Conservation (phyloP, 2,329 filamentous ascomycete species). For the Penicillium sp. region DNA sequence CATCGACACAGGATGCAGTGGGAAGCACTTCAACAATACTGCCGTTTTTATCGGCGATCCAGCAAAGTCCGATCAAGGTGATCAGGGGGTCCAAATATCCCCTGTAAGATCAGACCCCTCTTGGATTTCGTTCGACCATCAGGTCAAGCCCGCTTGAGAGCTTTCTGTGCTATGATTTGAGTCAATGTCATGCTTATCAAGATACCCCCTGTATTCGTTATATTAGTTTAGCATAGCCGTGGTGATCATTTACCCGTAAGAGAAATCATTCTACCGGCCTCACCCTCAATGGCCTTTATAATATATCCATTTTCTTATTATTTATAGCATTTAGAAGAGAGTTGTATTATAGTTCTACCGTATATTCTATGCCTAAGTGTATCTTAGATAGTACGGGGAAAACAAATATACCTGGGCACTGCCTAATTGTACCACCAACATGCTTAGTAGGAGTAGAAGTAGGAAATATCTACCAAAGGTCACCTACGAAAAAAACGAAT, state of each 20-base stretch:
- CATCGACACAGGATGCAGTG: background rate
- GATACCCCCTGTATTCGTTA: background rate
- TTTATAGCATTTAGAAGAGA: too few species aligned
- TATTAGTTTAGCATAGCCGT: background rate
- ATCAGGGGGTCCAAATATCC: background rate
- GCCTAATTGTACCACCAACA: too few species aligned
- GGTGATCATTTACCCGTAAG: background rate
- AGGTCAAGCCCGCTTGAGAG: background rate
- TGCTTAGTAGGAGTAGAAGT: too few species aligned
- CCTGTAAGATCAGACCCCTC: background rate
- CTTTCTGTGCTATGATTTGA: background rate
- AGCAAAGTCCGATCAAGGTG: background rate
- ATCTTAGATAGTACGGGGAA: too few species aligned
- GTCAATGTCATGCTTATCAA: background rate
- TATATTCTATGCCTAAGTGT: too few species aligned
- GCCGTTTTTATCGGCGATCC: background rate
- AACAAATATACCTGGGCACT: too few species aligned
- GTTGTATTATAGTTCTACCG: too few species aligned
- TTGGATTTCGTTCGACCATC: background rate
- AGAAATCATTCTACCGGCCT: background rate
- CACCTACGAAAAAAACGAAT: background rate
- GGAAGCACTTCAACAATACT: background rate
- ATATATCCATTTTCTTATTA: too few species aligned
- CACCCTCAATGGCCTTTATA: background rate
- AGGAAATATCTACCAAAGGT: too few species aligned